These are phyloP conservation scores for Rhodotorula glutinis DNA, from an alignment of 1,284 basidiomycete genomes.

Conservation along the genomic window DNA sequence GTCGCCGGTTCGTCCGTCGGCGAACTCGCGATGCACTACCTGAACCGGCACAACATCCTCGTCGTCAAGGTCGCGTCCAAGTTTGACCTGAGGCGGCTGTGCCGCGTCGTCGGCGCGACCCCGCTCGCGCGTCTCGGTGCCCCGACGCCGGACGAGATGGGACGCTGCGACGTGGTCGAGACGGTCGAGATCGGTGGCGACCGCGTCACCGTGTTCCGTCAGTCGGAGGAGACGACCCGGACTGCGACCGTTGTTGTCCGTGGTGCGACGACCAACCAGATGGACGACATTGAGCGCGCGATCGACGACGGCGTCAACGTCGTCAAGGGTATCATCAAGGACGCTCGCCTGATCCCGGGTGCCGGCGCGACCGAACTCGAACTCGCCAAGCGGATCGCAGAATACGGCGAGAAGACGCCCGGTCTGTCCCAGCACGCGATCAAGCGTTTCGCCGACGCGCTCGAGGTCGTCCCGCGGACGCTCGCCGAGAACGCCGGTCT, in stretches of 20 bases:
- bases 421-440: constrained; percentile 94
- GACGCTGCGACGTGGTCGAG: constrained; percentile 89
- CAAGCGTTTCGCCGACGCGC: constrained; percentile 79
- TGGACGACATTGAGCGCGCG: constrained; percentile 94
- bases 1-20: constrained; percentile 89
- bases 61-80: constrained; percentile 97
- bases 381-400: constrained; percentile 75
- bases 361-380: constrained; percentile 94
- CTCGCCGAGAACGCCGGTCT: constrained; percentile 95
- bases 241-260: constrained; percentile 93
- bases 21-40: constrained; percentile 95
- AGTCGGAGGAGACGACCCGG: constrained; percentile 61
- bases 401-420: constrained; percentile 81
- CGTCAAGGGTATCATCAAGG: constrained; percentile 88
- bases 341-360: constrained; percentile 84
- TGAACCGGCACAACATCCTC: constrained; percentile 88
- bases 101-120: constrained; percentile 92
- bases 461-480: constrained; percentile 90
- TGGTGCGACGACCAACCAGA: constrained; percentile 90
- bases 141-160: constrained; percentile 93
- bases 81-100: constrained; percentile 91
- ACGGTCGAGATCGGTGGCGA: constrained; percentile 96
- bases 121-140: constrained; percentile 93
- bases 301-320: constrained; percentile 97
- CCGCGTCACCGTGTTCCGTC: constrained; percentile 92